These are phyloP conservation scores for Penicillium desertorum DNA, from an alignment of 495 filamentous ascomycete genomes.

Conservation along the genomic window DNA sequence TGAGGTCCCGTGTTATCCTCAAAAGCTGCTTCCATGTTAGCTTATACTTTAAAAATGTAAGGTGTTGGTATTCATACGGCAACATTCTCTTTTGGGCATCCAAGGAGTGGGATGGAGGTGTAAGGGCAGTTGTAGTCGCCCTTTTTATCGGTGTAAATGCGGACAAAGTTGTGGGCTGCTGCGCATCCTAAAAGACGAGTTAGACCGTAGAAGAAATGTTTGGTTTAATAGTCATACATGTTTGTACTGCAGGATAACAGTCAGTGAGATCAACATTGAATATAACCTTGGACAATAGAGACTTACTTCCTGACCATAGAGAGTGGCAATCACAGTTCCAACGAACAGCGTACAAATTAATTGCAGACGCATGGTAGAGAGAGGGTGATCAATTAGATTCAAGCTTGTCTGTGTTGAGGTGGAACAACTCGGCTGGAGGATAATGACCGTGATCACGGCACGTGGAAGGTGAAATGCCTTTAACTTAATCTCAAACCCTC, in stretches of 20 bases:
- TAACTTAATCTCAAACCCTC: no score
- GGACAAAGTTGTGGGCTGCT: slow-evolving; percentile 8
- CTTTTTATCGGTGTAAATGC: slow-evolving; percentile 17
- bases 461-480: no score
- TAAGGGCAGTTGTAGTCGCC: neutral
- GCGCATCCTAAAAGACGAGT: neutral
- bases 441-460: no score
- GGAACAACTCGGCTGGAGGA: neutral
- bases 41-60: neutral
- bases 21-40: neutral
- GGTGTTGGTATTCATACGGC: slow-evolving; percentile 3
- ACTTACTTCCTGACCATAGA: slow-evolving; percentile 16
- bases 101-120: slow-evolving; percentile 6
- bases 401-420: neutral
- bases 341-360: slow-evolving; percentile 11
- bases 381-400: neutral
- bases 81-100: slow-evolving; percentile 9
- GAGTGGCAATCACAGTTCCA: slow-evolving; percentile 7
- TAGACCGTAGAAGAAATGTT: neutral
- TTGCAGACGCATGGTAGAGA: slow-evolving; percentile 13
- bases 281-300: neutral
- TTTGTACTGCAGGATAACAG: neutral
- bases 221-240: neutral
- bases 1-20: neutral
- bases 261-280: neutral